Conservation (phyloP, 441 rosid species). For the Capsella rubella region DNA sequence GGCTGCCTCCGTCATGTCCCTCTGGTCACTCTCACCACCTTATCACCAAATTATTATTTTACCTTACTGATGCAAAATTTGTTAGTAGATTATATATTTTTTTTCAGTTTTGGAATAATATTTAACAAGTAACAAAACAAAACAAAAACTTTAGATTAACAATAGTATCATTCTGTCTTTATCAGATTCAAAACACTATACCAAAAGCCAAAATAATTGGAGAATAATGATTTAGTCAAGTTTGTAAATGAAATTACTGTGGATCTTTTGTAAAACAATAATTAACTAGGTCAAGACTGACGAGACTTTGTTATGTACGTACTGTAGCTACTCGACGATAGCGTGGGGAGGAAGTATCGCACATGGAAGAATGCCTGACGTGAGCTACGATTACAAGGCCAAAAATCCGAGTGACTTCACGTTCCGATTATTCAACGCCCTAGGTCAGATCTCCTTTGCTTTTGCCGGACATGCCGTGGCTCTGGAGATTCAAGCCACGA, state of each 20-base stretch:
- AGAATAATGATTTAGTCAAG: neutral
- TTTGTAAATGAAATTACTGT: neutral
- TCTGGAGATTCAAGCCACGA: constrained; percentile 93
- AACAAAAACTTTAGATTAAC: neutral
- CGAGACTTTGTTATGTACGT: constrained; percentile 10
- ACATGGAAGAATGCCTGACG: constrained; percentile 65
- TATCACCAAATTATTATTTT: neutral
- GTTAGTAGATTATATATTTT: neutral
- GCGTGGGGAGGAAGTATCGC: constrained; percentile 83
- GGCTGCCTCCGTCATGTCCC: constrained; percentile 94
- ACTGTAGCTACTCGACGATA: constrained; percentile 84
- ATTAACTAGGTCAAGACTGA: constrained; percentile 2
- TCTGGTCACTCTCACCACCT: constrained; percentile 53
- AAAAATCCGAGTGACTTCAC: constrained; percentile 57
- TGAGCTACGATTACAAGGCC: constrained; percentile 71
- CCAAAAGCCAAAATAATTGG: neutral
- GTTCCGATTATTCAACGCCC: constrained; percentile 81
- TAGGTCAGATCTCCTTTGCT: constrained; percentile 89
- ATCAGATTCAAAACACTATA: no score
- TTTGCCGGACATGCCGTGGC: constrained; percentile 96
- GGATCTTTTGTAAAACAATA: neutral
- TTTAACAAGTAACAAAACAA: neutral
- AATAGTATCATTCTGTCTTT: neutral
- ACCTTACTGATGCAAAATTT: neutral
- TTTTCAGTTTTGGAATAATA: no score